Percentiles rank a stretch among this genome's conserved stretches.
Conservation (phyloP, 2,329 filamentous ascomycete species). For the Gaeumannomyces sp. region DNA sequence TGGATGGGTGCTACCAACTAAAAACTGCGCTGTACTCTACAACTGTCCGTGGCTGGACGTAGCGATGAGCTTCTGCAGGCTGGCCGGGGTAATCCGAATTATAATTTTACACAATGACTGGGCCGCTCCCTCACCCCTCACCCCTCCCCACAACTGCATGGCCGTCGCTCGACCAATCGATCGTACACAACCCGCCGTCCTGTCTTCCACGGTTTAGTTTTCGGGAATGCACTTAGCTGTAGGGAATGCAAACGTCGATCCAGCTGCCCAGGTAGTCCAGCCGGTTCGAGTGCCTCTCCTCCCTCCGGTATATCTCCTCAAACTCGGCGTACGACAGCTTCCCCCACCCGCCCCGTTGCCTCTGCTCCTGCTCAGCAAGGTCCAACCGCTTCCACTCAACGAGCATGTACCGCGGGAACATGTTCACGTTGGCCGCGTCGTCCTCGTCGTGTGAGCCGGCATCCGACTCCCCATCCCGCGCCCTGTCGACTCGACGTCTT, state of each 20-base stretch:
- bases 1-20: no score
- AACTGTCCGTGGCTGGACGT: no score
- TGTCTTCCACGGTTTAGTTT: constrained; percentile 33
- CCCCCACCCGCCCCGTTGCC: constrained; percentile 70
- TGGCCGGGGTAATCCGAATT: not conserved
- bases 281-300: constrained; percentile 55
- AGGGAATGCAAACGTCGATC: constrained; percentile 76
- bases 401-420: constrained; percentile 30
- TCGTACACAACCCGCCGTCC: not conserved
- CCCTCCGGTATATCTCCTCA: constrained; percentile 63
- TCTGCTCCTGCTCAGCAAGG: constrained; percentile 61
- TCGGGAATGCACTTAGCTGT: constrained; percentile 15
- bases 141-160: no score
- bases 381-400: constrained; percentile 51
- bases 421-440: not conserved
- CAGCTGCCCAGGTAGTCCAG: constrained; percentile 81
- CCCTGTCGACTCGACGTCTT: constrained; percentile 4
- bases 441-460: not conserved
- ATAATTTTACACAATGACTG: not conserved
- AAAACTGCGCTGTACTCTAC: no score
- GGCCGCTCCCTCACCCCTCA: no score
- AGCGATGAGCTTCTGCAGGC: not conserved
- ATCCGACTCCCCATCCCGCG: constrained; percentile 8
- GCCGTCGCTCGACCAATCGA: not conserved
- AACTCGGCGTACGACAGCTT: constrained; percentile 76